These are phyloP conservation scores for Colletotrichum camelliae DNA, from an alignment of 2,329 filamentous ascomycete species.

Conservation along the genomic window DNA sequence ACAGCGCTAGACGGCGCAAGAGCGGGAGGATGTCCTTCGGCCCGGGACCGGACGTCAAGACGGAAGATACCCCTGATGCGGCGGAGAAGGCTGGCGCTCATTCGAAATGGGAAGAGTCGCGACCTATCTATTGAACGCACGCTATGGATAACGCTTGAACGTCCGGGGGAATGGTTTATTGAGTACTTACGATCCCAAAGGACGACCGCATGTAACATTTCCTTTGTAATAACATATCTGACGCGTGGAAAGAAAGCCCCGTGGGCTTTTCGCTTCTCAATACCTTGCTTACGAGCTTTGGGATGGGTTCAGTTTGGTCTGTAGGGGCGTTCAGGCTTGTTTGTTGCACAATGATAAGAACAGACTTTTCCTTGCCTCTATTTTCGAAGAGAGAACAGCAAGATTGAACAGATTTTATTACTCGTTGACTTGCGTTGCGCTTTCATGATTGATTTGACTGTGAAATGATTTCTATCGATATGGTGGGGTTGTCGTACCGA, in stretches of 20 bases:
- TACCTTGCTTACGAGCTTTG: background rate
- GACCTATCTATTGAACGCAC: slow-evolving; percentile 43
- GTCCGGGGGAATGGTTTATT: background rate
- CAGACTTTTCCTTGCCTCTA: background rate
- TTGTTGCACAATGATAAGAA: background rate
- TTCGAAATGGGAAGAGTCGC: slow-evolving; percentile 46
- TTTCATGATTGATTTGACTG: background rate
- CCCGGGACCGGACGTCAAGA: slow-evolving; percentile 38
- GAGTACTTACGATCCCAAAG: background rate
- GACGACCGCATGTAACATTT: background rate
- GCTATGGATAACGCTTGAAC: background rate
- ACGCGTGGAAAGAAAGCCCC: background rate
- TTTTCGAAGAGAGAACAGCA: background rate
- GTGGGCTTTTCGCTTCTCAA: background rate
- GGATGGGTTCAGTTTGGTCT: background rate
- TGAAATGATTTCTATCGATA: background rate
- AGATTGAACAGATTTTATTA: background rate
- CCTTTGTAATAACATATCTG: slow-evolving; percentile 14
- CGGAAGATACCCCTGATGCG: slow-evolving; percentile 32
- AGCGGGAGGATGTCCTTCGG: slow-evolving; percentile 58
- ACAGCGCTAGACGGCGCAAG: slow-evolving; percentile 50
- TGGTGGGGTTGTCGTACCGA: background rate
- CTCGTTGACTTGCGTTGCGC: background rate
- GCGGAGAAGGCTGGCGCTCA: slow-evolving; percentile 15
- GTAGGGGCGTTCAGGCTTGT: background rate